phyloP scores from a whole-genome alignment of 352 stramenopile species.

The Pythium dissotocum region DNA sequence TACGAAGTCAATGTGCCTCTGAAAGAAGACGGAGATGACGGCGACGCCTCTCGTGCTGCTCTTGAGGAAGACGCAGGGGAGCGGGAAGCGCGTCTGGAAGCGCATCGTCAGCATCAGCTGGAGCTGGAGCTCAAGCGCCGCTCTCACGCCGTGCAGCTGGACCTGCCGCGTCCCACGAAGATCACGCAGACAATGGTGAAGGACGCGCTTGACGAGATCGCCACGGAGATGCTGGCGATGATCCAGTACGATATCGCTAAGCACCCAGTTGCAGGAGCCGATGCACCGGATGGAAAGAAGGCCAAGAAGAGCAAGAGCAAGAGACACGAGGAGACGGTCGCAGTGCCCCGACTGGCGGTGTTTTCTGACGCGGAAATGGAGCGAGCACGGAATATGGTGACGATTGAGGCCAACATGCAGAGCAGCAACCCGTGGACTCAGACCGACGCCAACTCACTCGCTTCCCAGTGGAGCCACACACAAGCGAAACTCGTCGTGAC shows the following conservation, averaged over 20 bases:
- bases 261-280: conserved; percentile 38
- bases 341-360: conserved; percentile 32
- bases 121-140: conserved; percentile 62
- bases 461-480: conserved; percentile 37
- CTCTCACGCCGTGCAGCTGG: conserved; percentile 65
- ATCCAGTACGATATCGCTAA: conserved; percentile 63
- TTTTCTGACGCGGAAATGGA: conserved; percentile 72
- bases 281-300: conserved; percentile 43
- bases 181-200: conserved; percentile 57
- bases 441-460: conserved; percentile 20
- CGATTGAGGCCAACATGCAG: conserved; percentile 72
- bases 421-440: conserved; percentile 43
- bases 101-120: conserved; percentile 40
- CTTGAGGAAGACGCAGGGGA: conserved; percentile 85
- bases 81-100: conserved; percentile 56
- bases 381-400: conserved; percentile 68
- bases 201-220: conserved; percentile 38
- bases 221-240: conserved; percentile 67
- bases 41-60: conserved; percentile 1
- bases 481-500: conserved; percentile 47
- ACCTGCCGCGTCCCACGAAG: conserved; percentile 68
- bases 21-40: conserved; percentile 48
- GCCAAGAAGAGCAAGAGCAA: conserved; percentile 59
- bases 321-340: conserved; percentile 48
- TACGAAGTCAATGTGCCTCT: conserved; percentile 80